Percentiles rank a stretch among this genome's conserved stretches.
Conservation (phyloP, 352 stramenopile genomes). For the Hyaloperonospora brassicae region DNA sequence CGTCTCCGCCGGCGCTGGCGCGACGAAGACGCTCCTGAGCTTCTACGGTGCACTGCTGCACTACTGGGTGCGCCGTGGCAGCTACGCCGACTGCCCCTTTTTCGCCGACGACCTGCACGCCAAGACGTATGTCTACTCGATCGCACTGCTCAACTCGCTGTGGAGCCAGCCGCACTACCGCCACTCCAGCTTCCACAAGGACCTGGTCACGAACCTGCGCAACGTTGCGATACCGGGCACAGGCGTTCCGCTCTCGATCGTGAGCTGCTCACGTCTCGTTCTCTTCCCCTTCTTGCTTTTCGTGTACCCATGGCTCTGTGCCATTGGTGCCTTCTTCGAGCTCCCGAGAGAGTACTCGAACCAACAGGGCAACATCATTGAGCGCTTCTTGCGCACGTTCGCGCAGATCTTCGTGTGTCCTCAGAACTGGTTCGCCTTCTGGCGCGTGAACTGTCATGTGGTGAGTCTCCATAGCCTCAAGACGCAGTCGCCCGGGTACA, state of each 20-base stretch:
- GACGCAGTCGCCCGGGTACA: constrained; percentile 87
- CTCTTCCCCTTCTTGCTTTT: constrained; percentile 83
- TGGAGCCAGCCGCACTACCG: constrained; percentile 96
- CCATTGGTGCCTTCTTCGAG: constrained; percentile 76
- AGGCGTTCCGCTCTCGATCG: constrained; percentile 87
- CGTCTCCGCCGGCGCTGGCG: constrained; percentile 17
- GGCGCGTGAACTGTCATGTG: constrained; percentile 93
- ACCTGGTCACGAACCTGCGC: constrained; percentile 94
- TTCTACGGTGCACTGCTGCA: constrained; percentile 74
- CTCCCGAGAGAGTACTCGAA: constrained; percentile 49
- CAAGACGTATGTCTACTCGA: constrained; percentile 92
- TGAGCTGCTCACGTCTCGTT: constrained; percentile 78
- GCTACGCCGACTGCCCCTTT: constrained; percentile 71
- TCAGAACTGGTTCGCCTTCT: constrained; percentile 97
- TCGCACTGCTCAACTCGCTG: constrained; percentile 90
- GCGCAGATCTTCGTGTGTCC: constrained; percentile 72
- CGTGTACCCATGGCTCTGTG: constrained; percentile 83
- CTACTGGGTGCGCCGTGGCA: constrained; percentile 72
- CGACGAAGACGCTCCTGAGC: constrained; percentile 39
- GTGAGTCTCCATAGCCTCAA: constrained; percentile 92
- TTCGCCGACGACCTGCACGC: constrained; percentile 71
- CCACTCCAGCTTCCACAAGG: constrained; percentile 90
- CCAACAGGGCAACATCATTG: constrained; percentile 63
- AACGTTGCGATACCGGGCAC: constrained; percentile 97
- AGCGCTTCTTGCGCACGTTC: constrained; percentile 88